Percentiles rank a stretch among this genome's conserved stretches.
Evolutionary conservation across 2,329 filamentous ascomycete genomes (phyloP).

Genomic region (Colletotrichum coccodes): DNA sequence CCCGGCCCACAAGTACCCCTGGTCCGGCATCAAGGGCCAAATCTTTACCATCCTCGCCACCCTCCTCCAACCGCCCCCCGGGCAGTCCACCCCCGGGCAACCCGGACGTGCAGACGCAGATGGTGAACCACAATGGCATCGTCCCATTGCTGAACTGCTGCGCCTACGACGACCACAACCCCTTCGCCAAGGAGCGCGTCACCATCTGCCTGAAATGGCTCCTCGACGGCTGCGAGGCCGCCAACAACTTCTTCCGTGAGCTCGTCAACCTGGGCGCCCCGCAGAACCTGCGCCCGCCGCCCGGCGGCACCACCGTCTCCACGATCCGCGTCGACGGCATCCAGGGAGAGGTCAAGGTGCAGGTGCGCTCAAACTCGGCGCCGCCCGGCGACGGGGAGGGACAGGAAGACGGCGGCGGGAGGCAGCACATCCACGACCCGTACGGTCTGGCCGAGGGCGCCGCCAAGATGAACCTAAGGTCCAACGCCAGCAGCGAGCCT

Average conservation of each 20-base stretch:
- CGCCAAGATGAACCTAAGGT: conserved; percentile 50
- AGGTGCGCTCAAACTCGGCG: conserved; percentile 50
- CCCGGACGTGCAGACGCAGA: conserved; percentile 85
- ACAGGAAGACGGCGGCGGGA: conserved; percentile 16
- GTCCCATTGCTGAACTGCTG: conserved; percentile 91
- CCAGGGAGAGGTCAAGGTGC: conserved; percentile 65
- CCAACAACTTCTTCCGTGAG: conserved; percentile 76
- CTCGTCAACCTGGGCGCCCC: conserved; percentile 60
- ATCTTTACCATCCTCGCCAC: conserved; percentile 91
- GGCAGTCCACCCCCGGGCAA: conserved; percentile 70
- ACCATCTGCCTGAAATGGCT: conserved; percentile 89
- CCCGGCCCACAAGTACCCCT: conserved; percentile 71
- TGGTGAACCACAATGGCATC: conserved; percentile 85
- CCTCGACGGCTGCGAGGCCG: conserved; percentile 78
- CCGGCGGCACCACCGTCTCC: conserved; percentile 48
- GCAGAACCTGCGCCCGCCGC: conserved; percentile 48
- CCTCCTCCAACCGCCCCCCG: conserved; percentile 83
- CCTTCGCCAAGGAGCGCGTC: conserved; percentile 91
- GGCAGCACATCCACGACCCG: conserved; percentile 37
- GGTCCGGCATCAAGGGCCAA: conserved; percentile 86
- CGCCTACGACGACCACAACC: conserved; percentile 90
- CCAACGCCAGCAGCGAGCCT: conserved; percentile 38
- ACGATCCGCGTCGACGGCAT: conserved; percentile 66
- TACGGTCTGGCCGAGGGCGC: conserved; percentile 55
- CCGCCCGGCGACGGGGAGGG: conserved; percentile 23